Evolutionary conservation across 2,329 filamentous ascomycete genomes (phyloP).

Genomic region (Daldinia sp.): DNA sequence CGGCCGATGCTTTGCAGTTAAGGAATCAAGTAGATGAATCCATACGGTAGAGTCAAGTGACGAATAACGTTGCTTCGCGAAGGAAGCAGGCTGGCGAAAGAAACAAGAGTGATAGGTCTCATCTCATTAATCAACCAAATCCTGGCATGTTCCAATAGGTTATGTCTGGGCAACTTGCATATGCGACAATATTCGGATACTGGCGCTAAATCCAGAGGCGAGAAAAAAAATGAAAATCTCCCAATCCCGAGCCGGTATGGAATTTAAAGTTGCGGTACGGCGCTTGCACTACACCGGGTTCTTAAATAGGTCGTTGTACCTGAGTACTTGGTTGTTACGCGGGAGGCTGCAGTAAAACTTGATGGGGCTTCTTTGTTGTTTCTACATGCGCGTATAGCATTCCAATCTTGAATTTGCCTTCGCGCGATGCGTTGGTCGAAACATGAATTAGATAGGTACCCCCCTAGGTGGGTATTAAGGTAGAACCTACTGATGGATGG

Average conservation of each 20-base stretch:
- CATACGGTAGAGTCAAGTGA: not conserved
- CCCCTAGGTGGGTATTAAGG: no score
- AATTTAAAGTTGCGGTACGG: slow-evolving; percentile 35
- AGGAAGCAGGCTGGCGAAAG: not conserved
- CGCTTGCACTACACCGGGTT: slow-evolving; percentile 17
- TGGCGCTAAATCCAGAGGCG: not conserved
- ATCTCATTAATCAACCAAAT: slow-evolving; percentile 4
- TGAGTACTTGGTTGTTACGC: not conserved
- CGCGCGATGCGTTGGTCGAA: not conserved
- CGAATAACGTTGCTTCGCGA: slow-evolving; percentile 11
- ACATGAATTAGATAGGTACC: slow-evolving; percentile 2
- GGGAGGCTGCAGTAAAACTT: not conserved
- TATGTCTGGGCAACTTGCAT: not conserved
- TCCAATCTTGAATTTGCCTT: slow-evolving; percentile 1
- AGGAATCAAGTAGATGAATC: not conserved
- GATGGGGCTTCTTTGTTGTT: not conserved
- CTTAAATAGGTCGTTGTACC: slow-evolving; percentile 1
- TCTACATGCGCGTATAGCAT: not conserved
- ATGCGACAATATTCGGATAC: not conserved
- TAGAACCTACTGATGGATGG: not conserved
- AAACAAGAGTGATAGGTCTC: slow-evolving; percentile 3
- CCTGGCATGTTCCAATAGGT: not conserved
- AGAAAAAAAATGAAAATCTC: not conserved
- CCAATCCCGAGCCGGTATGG: slow-evolving; percentile 17
- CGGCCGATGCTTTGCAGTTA: not conserved